Percentiles rank a stretch among this genome's conserved stretches.
These are phyloP conservation scores for Hamigera avellanea DNA, from an alignment of 495 filamentous ascomycete genomes.

Conservation along the genomic window DNA sequence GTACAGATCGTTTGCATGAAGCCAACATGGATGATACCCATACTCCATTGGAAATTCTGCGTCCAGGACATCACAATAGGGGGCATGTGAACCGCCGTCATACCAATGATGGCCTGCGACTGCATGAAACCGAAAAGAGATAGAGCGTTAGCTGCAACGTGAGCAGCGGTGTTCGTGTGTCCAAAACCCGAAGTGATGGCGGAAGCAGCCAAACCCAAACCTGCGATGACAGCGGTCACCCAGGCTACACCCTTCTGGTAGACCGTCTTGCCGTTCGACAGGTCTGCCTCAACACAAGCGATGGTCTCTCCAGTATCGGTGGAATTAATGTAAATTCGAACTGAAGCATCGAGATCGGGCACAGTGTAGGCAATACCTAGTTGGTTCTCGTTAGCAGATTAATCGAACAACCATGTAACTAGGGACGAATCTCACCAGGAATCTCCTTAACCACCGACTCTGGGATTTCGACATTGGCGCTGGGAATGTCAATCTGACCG, in stretches of 20 bases:
- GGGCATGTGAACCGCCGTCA: slow-evolving; percentile 74
- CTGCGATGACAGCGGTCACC: slow-evolving; percentile 77
- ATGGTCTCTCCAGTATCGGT: slow-evolving; percentile 49
- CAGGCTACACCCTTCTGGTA: slow-evolving; percentile 83
- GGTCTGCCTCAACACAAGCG: slow-evolving; percentile 77
- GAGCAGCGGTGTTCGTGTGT: slow-evolving; percentile 92
- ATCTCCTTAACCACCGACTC: slow-evolving; percentile 47
- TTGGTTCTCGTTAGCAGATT: too few species aligned
- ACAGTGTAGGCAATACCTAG: slow-evolving; percentile 79
- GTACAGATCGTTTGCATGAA: slow-evolving; percentile 85
- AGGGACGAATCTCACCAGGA: slow-evolving; percentile 44
- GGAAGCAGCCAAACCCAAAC: slow-evolving; percentile 69
- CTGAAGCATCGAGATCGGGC: slow-evolving; percentile 85
- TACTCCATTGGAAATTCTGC: slow-evolving; percentile 97
- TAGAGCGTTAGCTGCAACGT: slow-evolving; percentile 85
- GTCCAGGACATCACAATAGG: slow-evolving; percentile 91
- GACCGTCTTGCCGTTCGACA: slow-evolving; percentile 92
- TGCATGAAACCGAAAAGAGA: slow-evolving; percentile 96
- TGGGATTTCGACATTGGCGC: slow-evolving; percentile 53
- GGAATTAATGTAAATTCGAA: slow-evolving; percentile 67
- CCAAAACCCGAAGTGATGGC: slow-evolving; percentile 73
- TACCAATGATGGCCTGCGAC: slow-evolving; percentile 87
- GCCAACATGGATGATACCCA: slow-evolving; percentile 84
- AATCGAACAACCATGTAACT: slow-evolving; percentile 10
- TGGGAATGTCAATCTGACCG: slow-evolving; percentile 61